These are phyloP conservation scores for Aspergillus alliaceus DNA, from an alignment of 2,329 filamentous ascomycete genomes.

Conservation along the genomic window DNA sequence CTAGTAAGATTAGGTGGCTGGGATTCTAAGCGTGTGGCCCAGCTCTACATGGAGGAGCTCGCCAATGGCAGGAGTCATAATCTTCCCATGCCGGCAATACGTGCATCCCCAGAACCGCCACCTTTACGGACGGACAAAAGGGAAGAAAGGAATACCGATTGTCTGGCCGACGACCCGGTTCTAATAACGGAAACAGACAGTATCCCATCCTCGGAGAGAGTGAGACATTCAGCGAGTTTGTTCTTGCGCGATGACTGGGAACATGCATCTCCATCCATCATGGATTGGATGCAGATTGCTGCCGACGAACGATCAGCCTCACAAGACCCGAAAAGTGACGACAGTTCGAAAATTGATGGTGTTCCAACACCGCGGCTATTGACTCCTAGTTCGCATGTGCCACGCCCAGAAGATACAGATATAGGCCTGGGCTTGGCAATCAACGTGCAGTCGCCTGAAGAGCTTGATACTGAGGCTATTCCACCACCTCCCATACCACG, in stretches of 20 bases:
- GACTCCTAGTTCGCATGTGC: slow-evolving; percentile 12
- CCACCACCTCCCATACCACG: slow-evolving; percentile 38
- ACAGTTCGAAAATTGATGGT: slow-evolving; percentile 16
- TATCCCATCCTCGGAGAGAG: slow-evolving; percentile 21
- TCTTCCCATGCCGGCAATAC: slow-evolving; percentile 20
- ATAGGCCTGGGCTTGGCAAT: slow-evolving; percentile 47
- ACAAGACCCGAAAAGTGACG: slow-evolving; percentile 31
- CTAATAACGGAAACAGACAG: slow-evolving; percentile 34
- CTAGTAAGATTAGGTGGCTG: slow-evolving; percentile 55
- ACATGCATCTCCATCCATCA: slow-evolving; percentile 50
- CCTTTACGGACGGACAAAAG: slow-evolving; percentile 13
- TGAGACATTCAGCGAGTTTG: slow-evolving; percentile 43
- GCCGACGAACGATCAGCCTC: slow-evolving; percentile 40
- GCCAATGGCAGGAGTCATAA: slow-evolving; percentile 33
- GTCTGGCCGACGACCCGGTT: slow-evolving; percentile 37
- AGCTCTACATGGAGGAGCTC: slow-evolving; percentile 55
- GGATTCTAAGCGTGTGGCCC: slow-evolving; percentile 55
- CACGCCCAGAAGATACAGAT: slow-evolving; percentile 28
- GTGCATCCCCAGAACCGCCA: slow-evolving; percentile 23
- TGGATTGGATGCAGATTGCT: slow-evolving; percentile 50
- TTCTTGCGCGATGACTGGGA: slow-evolving; percentile 49
- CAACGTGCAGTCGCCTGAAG: slow-evolving; percentile 35
- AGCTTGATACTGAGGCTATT: slow-evolving; percentile 21
- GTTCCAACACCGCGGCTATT: slow-evolving; percentile 27
- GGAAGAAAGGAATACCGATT: slow-evolving; percentile 23